These are phyloP conservation scores for Sonneratia alba DNA, from an alignment of 345 rosid genomes.

Conservation along the genomic window DNA sequence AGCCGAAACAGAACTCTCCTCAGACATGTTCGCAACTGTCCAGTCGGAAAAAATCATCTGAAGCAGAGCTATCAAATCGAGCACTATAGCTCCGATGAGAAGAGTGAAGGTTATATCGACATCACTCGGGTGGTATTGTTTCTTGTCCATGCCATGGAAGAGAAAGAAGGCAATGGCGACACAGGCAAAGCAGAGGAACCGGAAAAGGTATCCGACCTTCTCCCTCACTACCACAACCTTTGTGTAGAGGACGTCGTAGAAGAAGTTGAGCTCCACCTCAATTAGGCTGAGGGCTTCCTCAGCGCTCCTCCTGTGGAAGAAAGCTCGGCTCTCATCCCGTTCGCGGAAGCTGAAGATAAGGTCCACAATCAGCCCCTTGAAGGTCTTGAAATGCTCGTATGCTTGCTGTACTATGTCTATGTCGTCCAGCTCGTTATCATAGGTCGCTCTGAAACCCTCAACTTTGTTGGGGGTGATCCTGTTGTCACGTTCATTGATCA, in stretches of 20 bases:
- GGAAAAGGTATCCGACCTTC: conserved; percentile 10
- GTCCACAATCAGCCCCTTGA: conserved; percentile 53
- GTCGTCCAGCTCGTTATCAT: conserved; percentile 9
- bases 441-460: not conserved
- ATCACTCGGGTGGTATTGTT: conserved; percentile 22
- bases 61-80: conserved; percentile 33
- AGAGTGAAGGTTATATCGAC: conserved; percentile 41
- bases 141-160: conserved; percentile 27
- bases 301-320: conserved; percentile 17
- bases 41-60: conserved; percentile 53
- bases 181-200: conserved; percentile 16
- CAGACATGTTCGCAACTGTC: conserved; percentile 23
- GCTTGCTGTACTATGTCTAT: conserved; percentile 23
- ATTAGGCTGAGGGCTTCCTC: conserved; percentile 40
- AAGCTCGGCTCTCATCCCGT: conserved; percentile 34
- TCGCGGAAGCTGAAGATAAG: conserved; percentile 44
- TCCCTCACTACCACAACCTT: conserved; percentile 40
- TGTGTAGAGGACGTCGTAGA: conserved; percentile 52
- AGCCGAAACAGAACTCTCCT: not conserved
- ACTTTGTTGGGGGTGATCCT: conserved; percentile 4
- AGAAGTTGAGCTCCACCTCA: conserved; percentile 52
- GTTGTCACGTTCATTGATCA: conserved; percentile 37
- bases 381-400: conserved; percentile 23
- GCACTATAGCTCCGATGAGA: conserved; percentile 37
- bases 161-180: conserved; percentile 24